Evolutionary conservation across 352 stramenopile species (phyloP), one percentile per base, ranked within the genome.

Genomic region (Albugo laibachii): DNA sequence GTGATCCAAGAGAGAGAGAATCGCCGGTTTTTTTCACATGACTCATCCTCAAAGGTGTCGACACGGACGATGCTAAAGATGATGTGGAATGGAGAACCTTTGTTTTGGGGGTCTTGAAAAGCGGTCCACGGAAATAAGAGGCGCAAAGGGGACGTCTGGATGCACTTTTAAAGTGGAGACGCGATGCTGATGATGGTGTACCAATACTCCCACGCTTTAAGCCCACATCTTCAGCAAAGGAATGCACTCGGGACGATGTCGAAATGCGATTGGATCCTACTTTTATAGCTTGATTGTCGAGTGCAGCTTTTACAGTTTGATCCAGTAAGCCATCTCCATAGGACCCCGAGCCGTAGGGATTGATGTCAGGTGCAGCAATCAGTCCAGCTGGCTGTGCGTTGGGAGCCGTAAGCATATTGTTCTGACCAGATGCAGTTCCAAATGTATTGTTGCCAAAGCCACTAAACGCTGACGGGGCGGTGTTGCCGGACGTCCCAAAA

Each of bases 161-260:
- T 8, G 24, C 24, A 8, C 24, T 31, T 8, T 31, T 31, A 31
- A 31, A 31, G 24, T 31, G 24, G 24, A 31, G 24, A 31, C 24
- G 24, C 24, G 24, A 31, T 31, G 24, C 24, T 31, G 24, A 31
- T 31, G 24, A 31, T 31, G 24, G 24, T 31, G 24, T 31, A 31
- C 24, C 8, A 8, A 31, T 31, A 31, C 24, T 31, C 8, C 24
- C 24, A 31, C 24, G 24, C 8, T 31, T 31, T 8, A 86, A 58
- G n/a, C 74, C 74, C 41, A 86, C 69, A 15, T 86, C 74, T 38
- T 82, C 58, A 2, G 69, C 61, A 42, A 82, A 82, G 1, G 61
- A 65, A 43, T 56, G 77, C 37, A 76, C 31, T n/a, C 74, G 59
- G 42, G 65, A 74, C 11, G 63, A 69, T 1, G 59, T 55, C 39